phyloP scores from a whole-genome alignment of 176 grass and related monocot genomes.

The Bromus sterilis region DNA sequence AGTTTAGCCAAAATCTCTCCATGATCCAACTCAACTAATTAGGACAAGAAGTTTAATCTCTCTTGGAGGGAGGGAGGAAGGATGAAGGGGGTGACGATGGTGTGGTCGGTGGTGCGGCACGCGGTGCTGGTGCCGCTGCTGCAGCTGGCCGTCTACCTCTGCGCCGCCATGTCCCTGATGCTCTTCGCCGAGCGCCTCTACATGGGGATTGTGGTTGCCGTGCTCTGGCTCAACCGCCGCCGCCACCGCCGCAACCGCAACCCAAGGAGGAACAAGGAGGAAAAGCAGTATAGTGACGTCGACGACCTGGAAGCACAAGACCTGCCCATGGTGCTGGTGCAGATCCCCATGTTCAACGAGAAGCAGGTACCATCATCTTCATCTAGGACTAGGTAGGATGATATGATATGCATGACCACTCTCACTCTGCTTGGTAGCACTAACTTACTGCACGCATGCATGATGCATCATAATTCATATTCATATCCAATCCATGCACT shows the following conservation, averaged over 20 bases:
- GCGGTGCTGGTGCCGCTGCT: slow-evolving; percentile 49
- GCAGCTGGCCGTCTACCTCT: slow-evolving; percentile 47
- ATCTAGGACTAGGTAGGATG: no score
- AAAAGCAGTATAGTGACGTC: background rate
- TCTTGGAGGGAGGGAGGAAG: no score
- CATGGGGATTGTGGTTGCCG: slow-evolving; percentile 63
- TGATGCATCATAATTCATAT: no score
- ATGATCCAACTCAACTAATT: no score
- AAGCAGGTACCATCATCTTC: no score
- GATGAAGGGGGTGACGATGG: background rate
- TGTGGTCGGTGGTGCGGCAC: slow-evolving; percentile 33
- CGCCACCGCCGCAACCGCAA: background rate
- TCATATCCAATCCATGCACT: no score
- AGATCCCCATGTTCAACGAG: slow-evolving; percentile 98
- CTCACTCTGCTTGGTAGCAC: background rate
- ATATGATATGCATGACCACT: background rate
- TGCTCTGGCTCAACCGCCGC: slow-evolving; percentile 40
- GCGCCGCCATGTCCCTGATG: slow-evolving; percentile 70
- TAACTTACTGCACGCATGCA: background rate
- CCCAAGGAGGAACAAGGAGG: background rate
- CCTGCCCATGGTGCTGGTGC: slow-evolving; percentile 54
- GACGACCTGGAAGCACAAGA: slow-evolving; percentile 31
- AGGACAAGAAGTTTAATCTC: no score
- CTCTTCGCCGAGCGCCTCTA: slow-evolving; percentile 82
- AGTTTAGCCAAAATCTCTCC: no score